Evolutionary conservation across 495 filamentous ascomycete genomes (phyloP).

Genomic region (Neurospora sp.): DNA sequence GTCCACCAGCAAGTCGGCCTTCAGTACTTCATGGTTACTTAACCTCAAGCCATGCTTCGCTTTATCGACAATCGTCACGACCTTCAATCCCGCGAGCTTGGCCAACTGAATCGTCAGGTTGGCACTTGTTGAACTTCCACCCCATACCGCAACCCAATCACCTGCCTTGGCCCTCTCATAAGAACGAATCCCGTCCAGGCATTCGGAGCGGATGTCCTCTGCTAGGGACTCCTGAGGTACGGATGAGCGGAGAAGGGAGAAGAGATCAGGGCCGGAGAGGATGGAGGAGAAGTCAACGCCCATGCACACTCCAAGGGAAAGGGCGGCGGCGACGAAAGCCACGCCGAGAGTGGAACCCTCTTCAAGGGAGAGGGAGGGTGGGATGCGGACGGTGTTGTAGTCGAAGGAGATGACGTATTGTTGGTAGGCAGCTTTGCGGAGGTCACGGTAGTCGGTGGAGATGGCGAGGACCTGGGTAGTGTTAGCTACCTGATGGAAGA

Average conservation of each 20-base stretch:
- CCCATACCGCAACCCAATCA: constrained; percentile 63
- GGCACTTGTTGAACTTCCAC: constrained; percentile 54
- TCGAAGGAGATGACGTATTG: constrained; percentile 54
- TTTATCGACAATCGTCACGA: constrained; percentile 50
- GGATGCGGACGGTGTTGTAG: constrained; percentile 53
- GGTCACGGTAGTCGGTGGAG: constrained; percentile 63
- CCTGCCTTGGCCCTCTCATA: constrained; percentile 37
- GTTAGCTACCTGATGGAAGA: no score
- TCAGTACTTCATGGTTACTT: constrained; percentile 31
- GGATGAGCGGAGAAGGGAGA: constrained; percentile 25
- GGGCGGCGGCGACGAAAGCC: constrained; percentile 49
- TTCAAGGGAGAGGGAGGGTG: constrained; percentile 34
- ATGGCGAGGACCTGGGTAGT: constrained; percentile 38
- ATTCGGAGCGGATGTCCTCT: constrained; percentile 43
- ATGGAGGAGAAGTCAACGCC: constrained; percentile 45
- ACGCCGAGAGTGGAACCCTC: constrained; percentile 52
- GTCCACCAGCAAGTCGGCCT: constrained; percentile 49
- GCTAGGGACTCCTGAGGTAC: constrained; percentile 33
- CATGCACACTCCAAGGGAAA: constrained; percentile 50
- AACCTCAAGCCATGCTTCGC: constrained; percentile 50
- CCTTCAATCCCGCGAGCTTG: constrained; percentile 45
- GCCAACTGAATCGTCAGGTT: constrained; percentile 50
- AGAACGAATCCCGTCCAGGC: constrained; percentile 33
- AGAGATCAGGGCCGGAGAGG: constrained; percentile 43
- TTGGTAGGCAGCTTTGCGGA: constrained; percentile 58